A percentile compares a stretch with the other conserved stretches of the same genome.
phyloP scores from a whole-genome alignment of 1,284 basidiomycete species.

The Anthracocystis panici-leucophaei region DNA sequence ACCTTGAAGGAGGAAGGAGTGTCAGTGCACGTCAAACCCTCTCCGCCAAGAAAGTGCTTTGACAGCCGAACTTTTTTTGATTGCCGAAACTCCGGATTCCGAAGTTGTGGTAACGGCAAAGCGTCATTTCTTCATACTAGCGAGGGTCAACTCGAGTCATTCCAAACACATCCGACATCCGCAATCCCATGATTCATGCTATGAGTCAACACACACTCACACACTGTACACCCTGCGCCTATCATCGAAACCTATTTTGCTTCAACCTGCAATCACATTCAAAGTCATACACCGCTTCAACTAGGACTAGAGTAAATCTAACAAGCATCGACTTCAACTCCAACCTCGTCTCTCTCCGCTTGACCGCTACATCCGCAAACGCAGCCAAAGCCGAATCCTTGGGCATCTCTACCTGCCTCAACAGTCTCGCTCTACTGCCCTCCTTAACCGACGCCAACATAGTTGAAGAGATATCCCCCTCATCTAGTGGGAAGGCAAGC shows the following conservation, averaged over 20 bases:
- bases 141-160: slow-evolving; percentile 1
- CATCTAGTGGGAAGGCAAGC: slow-evolving; percentile 45
- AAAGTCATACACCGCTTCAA: neutral
- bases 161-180: no score
- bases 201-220: neutral
- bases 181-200: no score
- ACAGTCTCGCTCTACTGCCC: slow-evolving; percentile 8
- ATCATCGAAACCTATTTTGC: no score
- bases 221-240: no score
- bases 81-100: slow-evolving; percentile 22
- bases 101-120: neutral
- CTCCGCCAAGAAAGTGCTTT: no score
- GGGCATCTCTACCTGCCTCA: slow-evolving; percentile 48
- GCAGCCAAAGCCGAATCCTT: slow-evolving; percentile 35
- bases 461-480: slow-evolving; percentile 14
- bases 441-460: slow-evolving; percentile 7
- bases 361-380: slow-evolving; percentile 45
- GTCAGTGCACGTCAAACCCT: neutral
- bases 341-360: slow-evolving; percentile 34
- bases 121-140: neutral
- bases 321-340: slow-evolving; percentile 51
- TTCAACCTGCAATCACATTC: neutral
- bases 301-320: slow-evolving; percentile 46
- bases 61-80: neutral
- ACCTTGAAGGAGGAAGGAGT: no score